phyloP scores from a whole-genome alignment of 257 asterid genomes.

The Leonotis leonurus region DNA sequence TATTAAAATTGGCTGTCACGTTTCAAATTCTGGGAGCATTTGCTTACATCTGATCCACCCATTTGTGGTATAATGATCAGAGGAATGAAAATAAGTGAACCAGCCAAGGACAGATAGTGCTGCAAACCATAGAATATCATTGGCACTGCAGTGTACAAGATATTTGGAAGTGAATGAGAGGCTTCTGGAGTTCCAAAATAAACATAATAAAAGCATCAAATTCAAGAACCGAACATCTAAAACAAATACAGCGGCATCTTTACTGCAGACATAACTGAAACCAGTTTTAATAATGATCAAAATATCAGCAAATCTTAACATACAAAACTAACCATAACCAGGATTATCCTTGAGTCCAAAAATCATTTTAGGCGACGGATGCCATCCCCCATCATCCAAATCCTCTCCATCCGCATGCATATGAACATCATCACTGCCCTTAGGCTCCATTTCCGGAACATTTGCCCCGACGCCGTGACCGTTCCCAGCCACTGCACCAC shows the following conservation, averaged over 20 bases:
- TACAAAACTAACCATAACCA: conserved; percentile 66
- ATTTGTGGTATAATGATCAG: conserved; percentile 76
- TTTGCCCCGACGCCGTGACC: conserved; percentile 26
- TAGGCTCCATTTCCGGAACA: conserved; percentile 33
- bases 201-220: too few species aligned
- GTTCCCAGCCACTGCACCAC: conserved; percentile 17
- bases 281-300: neutral
- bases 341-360: conserved; percentile 79
- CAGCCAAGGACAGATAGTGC: conserved; percentile 90
- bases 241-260: neutral
- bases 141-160: conserved; percentile 52
- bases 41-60: conserved; percentile 98
- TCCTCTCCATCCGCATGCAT: conserved; percentile 43
- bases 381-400: conserved; percentile 52
- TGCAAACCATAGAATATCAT: conserved; percentile 71
- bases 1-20: neutral
- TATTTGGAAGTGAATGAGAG: too few species aligned
- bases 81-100: conserved; percentile 92
- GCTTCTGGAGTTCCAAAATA: too few species aligned
- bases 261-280: neutral
- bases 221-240: conserved; percentile 7
- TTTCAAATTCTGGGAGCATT: conserved; percentile 9
- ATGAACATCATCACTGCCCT: conserved; percentile 37
- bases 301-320: neutral
- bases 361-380: conserved; percentile 42